Evolutionary conservation across 2,329 filamentous ascomycete genomes (phyloP).

Genomic region (Xylaria arbuscula): DNA sequence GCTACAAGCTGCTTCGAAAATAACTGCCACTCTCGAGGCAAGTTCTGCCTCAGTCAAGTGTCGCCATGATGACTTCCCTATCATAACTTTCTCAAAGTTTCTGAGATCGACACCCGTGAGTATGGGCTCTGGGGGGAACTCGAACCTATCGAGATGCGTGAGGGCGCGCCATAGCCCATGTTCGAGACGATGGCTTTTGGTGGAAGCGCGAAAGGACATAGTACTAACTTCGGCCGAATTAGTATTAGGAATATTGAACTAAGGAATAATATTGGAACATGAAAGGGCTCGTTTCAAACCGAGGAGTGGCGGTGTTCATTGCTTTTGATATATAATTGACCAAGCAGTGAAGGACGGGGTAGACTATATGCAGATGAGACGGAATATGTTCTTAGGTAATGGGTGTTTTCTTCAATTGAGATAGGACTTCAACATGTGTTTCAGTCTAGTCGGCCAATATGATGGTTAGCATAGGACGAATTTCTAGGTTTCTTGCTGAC

Average conservation of each 20-base stretch:
- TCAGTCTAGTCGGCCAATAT: not conserved
- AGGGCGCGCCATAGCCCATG: conserved; percentile 16
- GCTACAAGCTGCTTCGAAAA: conserved; percentile 16
- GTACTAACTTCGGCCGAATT: not conserved
- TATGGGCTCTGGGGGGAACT: conserved; percentile 11
- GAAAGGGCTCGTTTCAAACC: too few relatives aligned
- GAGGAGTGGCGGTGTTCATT: too few relatives aligned
- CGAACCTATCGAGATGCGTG: conserved; percentile 23
- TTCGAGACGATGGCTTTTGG: not conserved
- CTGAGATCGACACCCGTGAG: not conserved
- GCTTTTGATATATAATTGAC: too few relatives aligned
- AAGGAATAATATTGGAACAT: too few relatives aligned
- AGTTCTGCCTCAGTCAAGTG: conserved; percentile 12
- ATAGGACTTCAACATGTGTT: not conserved
- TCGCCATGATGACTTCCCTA: conserved; percentile 13
- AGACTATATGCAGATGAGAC: too few relatives aligned
- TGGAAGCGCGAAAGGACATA: conserved; percentile 13
- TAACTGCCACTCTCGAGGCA: conserved; percentile 1
- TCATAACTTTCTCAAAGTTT: conserved; percentile 9
- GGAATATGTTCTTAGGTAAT: too few relatives aligned
- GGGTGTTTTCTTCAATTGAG: too few relatives aligned
- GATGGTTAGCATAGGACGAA: not conserved
- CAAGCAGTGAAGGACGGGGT: too few relatives aligned
- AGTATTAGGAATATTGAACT: too few relatives aligned
- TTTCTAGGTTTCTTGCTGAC: not conserved